These are phyloP conservation scores for Citrullus colocynthis DNA, from an alignment of 306 rosid genomes.

Conservation along the genomic window DNA sequence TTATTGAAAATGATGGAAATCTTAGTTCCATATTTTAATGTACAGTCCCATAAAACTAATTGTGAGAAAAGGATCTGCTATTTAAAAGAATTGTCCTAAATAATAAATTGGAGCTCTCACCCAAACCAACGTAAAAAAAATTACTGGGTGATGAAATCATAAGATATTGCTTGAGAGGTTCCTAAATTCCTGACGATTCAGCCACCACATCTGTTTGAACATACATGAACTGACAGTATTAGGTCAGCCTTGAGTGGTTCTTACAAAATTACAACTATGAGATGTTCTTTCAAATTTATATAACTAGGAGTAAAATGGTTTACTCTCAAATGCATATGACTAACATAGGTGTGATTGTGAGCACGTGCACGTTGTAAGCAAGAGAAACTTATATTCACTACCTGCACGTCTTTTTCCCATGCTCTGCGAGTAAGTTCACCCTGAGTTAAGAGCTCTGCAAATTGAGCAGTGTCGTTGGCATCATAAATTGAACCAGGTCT, in stretches of 20 bases:
- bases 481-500: constrained; percentile 99
- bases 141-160: not conserved
- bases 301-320: not conserved
- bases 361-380: not conserved
- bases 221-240: not conserved
- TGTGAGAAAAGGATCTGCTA: not conserved
- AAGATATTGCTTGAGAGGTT: not conserved
- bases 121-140: not conserved
- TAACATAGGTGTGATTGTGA: not conserved
- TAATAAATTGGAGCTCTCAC: not conserved
- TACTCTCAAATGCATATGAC: not conserved
- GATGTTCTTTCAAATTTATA: not conserved
- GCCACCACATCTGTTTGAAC: not conserved
- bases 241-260: not conserved
- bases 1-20: not conserved
- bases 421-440: constrained; percentile 97
- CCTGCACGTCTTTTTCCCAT: constrained; percentile 99
- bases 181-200: not conserved
- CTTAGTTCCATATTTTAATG: not conserved
- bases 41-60: not conserved
- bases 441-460: constrained; percentile 97
- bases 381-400: constrained; percentile 9
- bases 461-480: constrained; percentile 97
- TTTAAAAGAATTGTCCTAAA: not conserved
- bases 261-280: not conserved